Evolutionary conservation across 768 basidiomycete species (phyloP), one percentile per base, ranked within the genome.

Genomic region (Chalciporus pseudorubinellus): DNA sequence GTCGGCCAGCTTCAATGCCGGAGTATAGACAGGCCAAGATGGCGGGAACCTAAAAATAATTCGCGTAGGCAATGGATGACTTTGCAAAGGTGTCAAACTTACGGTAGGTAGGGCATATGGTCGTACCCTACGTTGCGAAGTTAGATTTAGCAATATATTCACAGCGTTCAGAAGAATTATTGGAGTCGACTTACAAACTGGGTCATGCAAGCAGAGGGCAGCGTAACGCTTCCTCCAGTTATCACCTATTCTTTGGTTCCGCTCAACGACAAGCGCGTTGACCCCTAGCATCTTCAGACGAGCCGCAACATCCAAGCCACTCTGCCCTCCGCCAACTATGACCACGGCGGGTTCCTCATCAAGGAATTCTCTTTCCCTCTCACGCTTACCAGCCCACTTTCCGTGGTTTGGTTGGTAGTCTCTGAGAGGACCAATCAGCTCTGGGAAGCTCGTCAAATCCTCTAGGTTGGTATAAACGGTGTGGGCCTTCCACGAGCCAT

Each of bases 21-120:
- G 82, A 4, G 75, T 72, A 44, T 73, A 84, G 5, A 80, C 76
- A 1, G 81, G 82, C 83, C 83, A 84, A 16, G 75, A 76, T 1
- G 74, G 56, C 4, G 83, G 84, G 66, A 83, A 84, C 20, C 81
- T 82, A 28, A 19, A 39, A 39, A 8, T 29, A 31, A 8, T n/a
- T 46, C 19, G 12, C 36, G 45, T 20, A 16, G 21, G 6, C 4
- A 21, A 19, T n/a, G 39, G 44, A 34, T 9, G 3, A 28, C 36
- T 9, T 7, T n/a, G 18, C 16, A 24, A 4, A 18, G 12, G 19
- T 21, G 21, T 12, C 12, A 6, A 38, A 21, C 78, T 56, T 53
- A 82, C 80, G 78, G 80, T 19, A 88, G 55, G 59, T 87, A 76
- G 4, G 79, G 77, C 58, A 81, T 69, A 52, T 80, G 74, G 49